Percentiles rank a stretch among this genome's conserved stretches.
These are phyloP conservation scores for Sapria himalayana DNA, from an alignment of 345 rosid species.

Conservation along the genomic window DNA sequence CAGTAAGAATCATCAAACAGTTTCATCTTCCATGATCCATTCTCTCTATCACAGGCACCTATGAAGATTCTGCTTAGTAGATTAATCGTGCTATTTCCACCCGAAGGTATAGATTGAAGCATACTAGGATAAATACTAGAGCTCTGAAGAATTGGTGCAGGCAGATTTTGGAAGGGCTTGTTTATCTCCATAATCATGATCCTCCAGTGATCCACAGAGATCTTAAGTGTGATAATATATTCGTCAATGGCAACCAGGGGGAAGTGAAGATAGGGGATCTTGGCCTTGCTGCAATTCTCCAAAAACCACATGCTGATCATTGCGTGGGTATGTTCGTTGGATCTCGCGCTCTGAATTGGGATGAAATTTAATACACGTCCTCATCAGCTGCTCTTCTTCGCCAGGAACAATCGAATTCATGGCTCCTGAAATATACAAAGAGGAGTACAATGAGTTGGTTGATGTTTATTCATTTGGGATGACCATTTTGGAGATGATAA, in stretches of 20 bases:
- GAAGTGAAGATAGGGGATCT: conserved; percentile 97
- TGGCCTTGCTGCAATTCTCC: conserved; percentile 79
- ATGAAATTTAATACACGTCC: too few relatives aligned
- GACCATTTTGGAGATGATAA: conserved; percentile 96
- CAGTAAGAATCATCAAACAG: conserved; percentile 33
- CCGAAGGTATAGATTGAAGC: conserved; percentile 62
- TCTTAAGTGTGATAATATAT: conserved; percentile 91
- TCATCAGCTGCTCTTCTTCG: conserved; percentile 7
- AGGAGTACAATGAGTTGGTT: conserved; percentile 89
- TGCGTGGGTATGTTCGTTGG: conserved; percentile 54
- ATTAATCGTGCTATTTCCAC: too few relatives aligned
- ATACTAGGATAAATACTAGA: conserved; percentile 70
- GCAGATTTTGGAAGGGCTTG: conserved; percentile 70
- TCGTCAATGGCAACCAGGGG: conserved; percentile 89
- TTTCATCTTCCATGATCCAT: not conserved
- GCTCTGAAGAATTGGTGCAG: conserved; percentile 90
- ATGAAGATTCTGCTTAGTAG: too few relatives aligned
- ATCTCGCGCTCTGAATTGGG: too few relatives aligned
- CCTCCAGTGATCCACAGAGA: conserved; percentile 95
- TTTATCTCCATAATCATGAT: conserved; percentile 63
- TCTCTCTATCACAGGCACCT: too few relatives aligned
- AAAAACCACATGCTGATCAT: conserved; percentile 69
- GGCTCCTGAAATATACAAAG: conserved; percentile 99
- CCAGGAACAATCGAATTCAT: conserved; percentile 97
- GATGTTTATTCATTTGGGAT: conserved; percentile 94